Evolutionary conservation across 2,329 filamentous ascomycete genomes (phyloP), one percentile per base, ranked within the genome.

Genomic region (Cytospora mali): DNA sequence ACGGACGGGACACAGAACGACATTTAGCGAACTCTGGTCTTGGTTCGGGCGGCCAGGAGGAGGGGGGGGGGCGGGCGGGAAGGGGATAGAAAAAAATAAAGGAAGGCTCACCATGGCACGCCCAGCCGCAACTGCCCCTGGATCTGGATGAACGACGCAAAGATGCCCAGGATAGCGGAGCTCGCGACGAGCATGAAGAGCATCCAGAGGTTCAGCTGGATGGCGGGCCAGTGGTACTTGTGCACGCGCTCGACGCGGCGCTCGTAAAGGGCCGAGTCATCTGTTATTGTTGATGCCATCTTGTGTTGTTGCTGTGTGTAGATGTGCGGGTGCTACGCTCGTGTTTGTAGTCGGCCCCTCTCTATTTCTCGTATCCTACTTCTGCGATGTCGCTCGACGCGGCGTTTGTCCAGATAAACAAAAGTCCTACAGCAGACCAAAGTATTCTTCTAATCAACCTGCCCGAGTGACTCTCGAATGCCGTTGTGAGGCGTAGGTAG

Each of bases 181-280:
- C 84, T 81, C 1, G 84, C 81, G 4, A 86, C 77, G 13, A 89
- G 76, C 82, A 89, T 88, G 67, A 88, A 77, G 55, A 89, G 77
- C 71, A 89, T 84, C 85, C 87, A 89, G 56, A 89, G 75, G 71
- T 88, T 88, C 63, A 90, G 79, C 73, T 88, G 84, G 60, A 85
- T 74, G n/a, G 85, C 84, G 21, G 87, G 87, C 87, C 87, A 90
- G 76, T 86, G 85, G 78, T 89, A 90, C 49, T 81, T 82, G 70
- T 84, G 83, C 4, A 86, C 73, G 67, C 78, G 79, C 64, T 77
- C 70, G 46, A 77, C 68, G 61, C 76, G 77, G 50, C 78, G 77
- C 62, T 78, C 75, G 72, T 80, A 78, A 62, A 78, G 73, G 70
- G 76, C 69, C 35, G 81, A 81, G 65, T 75, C 75, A 60, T 70